phyloP scores from a whole-genome alignment of 31 red algal genomes.

The Endocladia muricata region DNA sequence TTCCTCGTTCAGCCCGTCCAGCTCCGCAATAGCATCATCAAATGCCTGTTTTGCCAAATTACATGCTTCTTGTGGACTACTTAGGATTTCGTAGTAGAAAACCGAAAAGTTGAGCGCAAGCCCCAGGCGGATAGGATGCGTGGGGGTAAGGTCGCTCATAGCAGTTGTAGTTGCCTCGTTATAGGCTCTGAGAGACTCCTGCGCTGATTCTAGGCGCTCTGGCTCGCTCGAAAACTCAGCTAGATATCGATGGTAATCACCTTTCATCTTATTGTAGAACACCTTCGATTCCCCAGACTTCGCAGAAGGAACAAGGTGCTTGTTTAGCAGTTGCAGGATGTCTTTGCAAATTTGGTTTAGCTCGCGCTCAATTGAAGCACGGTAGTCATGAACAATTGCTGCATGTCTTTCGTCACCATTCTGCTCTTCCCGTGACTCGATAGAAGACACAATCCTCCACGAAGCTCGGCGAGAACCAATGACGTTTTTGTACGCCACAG shows the following conservation, averaged over 20 bases:
- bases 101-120: conserved; percentile 99
- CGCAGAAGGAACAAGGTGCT: conserved; percentile 93
- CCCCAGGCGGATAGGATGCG: conserved; percentile 98
- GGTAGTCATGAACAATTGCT: conserved; percentile 89
- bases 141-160: conserved; percentile 87
- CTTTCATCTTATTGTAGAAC: conserved; percentile 99
- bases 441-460: conserved; percentile 99
- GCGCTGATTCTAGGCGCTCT: conserved; percentile 77
- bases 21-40: conserved; percentile 98
- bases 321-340: conserved; percentile 87
- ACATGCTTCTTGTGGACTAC: conserved; percentile 89
- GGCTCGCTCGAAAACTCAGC: conserved; percentile 88
- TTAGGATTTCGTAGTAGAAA: conserved; percentile 99
- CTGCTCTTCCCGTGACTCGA: conserved; percentile 96
- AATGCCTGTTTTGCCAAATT: conserved; percentile 98
- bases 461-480: conserved; percentile 98
- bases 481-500: conserved; percentile 99
- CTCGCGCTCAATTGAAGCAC: conserved; percentile 86
- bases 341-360: conserved; percentile 93
- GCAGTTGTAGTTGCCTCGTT: conserved; percentile 88
- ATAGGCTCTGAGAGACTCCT: conserved; percentile 94
- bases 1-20: conserved; percentile 95
- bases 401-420: conserved; percentile 91
- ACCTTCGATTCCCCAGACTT: conserved; percentile 94
- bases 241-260: conserved; percentile 98